Evolutionary conservation across 345 rosid species (phyloP).

Genomic region (Barbarea vulgaris): DNA sequence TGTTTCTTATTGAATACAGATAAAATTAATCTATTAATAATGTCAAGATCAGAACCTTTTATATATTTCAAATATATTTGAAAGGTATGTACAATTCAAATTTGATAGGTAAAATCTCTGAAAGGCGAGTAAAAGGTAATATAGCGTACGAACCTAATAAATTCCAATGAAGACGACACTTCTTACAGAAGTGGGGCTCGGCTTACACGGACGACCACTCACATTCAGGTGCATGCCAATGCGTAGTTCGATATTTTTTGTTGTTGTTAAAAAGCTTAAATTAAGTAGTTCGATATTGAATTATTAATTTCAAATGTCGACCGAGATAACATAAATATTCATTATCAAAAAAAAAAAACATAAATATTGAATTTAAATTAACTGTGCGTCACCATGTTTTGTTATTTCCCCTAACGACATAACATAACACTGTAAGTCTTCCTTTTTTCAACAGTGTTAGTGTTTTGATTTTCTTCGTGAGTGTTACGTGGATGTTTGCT

Average conservation of each 20-base stretch:
- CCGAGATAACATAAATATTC: slow-evolving; percentile 2
- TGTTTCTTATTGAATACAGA: not conserved
- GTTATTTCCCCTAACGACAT: slow-evolving; percentile 28
- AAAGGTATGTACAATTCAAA: slow-evolving; percentile 1
- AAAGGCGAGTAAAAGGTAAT: slow-evolving; percentile 18
- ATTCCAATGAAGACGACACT: slow-evolving; percentile 35
- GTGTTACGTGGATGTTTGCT: not conserved
- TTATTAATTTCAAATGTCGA: slow-evolving; percentile 4
- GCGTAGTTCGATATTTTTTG: too few relatives aligned
- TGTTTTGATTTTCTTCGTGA: slow-evolving; percentile 16
- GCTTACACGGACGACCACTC: slow-evolving; percentile 41
- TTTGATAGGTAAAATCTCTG: not conserved
- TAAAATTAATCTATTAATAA: too few relatives aligned
- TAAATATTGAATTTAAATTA: not conserved
- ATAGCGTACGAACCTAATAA: slow-evolving; percentile 34
- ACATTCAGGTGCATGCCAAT: slow-evolving; percentile 35
- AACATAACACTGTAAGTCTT: slow-evolving; percentile 21
- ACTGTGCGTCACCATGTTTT: slow-evolving; percentile 25
- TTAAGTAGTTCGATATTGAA: slow-evolving; percentile 15
- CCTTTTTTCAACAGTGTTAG: slow-evolving; percentile 25
- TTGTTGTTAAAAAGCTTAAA: too few relatives aligned
- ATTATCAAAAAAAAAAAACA: not conserved
- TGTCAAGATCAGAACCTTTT: not conserved
- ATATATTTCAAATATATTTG: not conserved
- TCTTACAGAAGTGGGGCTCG: slow-evolving; percentile 36